Percentiles rank a stretch among this genome's conserved stretches.
These are phyloP conservation scores for Penicillium alfredii DNA, from an alignment of 495 filamentous ascomycete genomes.

Conservation along the genomic window DNA sequence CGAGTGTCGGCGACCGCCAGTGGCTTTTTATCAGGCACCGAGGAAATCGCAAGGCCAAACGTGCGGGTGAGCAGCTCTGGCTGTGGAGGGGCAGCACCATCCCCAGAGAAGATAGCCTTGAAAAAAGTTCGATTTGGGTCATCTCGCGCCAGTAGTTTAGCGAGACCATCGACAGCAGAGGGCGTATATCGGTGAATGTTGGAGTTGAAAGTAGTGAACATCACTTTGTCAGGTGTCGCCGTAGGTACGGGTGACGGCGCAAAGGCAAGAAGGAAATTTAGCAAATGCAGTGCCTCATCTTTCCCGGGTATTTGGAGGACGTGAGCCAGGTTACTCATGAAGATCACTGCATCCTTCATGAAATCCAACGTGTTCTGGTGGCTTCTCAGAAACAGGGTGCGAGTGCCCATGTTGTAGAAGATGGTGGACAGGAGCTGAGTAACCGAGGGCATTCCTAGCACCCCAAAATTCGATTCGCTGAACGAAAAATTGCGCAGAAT, in stretches of 20 bases:
- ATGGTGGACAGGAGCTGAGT: slow-evolving; percentile 74
- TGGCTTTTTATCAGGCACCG: slow-evolving; percentile 65
- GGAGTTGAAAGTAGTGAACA: slow-evolving; percentile 77
- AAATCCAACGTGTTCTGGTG: slow-evolving; percentile 83
- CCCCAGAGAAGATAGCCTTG: slow-evolving; percentile 69
- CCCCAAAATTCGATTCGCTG: slow-evolving; percentile 62
- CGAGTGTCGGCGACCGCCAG: slow-evolving; percentile 68
- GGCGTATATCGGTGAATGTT: slow-evolving; percentile 81
- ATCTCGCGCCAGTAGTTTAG: slow-evolving; percentile 87
- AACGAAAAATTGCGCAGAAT: slow-evolving; percentile 93
- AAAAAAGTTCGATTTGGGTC: slow-evolving; percentile 86
- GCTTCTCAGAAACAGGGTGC: slow-evolving; percentile 76
- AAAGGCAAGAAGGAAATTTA: slow-evolving; percentile 88
- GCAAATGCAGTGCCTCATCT: slow-evolving; percentile 79
- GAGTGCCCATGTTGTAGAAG: slow-evolving; percentile 82
- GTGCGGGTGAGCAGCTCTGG: slow-evolving; percentile 82
- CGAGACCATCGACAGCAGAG: slow-evolving; percentile 79
- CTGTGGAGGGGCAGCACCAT: slow-evolving; percentile 53
- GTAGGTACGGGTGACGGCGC: slow-evolving; percentile 62
- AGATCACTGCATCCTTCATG: slow-evolving; percentile 90
- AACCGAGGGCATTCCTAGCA: slow-evolving; percentile 66
- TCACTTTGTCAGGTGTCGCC: slow-evolving; percentile 49
- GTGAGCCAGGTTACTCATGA: slow-evolving; percentile 80
- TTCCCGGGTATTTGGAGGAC: slow-evolving; percentile 75
- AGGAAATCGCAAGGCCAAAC: slow-evolving; percentile 81